These are phyloP conservation scores for Mangifera indica DNA, from an alignment of 345 rosid species.

Conservation along the genomic window DNA sequence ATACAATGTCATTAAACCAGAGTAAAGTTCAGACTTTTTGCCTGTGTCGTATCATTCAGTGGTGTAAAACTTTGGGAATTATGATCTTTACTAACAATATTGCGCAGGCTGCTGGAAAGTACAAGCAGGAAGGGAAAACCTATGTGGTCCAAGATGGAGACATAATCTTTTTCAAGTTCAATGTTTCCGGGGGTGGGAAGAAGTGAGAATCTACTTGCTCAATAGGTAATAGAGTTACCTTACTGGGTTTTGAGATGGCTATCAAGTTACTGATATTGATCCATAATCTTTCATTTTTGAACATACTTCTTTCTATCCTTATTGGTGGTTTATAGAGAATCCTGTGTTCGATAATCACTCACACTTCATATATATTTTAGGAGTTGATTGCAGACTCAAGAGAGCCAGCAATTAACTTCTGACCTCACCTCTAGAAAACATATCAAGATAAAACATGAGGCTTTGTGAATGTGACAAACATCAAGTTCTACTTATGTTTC, in stretches of 20 bases:
- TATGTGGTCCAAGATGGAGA: slow-evolving; percentile 95
- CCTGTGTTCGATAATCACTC: neutral
- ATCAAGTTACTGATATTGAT: slow-evolving; percentile 12
- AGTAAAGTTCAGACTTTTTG: neutral
- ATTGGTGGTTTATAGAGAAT: slow-evolving; percentile 2
- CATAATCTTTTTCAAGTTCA: slow-evolving; percentile 92
- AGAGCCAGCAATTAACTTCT: neutral
- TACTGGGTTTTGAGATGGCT: neutral
- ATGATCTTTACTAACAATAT: neutral
- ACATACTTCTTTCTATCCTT: slow-evolving; percentile 10
- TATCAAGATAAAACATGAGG: neutral
- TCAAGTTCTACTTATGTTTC: neutral
- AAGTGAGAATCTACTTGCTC: slow-evolving; percentile 43
- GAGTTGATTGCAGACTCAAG: neutral
- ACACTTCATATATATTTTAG: neutral
- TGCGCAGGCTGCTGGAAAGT: slow-evolving; percentile 85
- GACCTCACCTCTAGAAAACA: neutral
- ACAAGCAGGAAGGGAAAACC: slow-evolving; percentile 91
- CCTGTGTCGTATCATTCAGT: neutral
- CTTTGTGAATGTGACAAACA: neutral
- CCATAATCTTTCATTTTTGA: neutral
- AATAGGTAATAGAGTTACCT: neutral
- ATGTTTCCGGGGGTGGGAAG: slow-evolving; percentile 96
- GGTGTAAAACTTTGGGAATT: neutral
- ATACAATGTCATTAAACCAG: too few relatives aligned